Evolutionary conservation across 2,329 filamentous ascomycete genomes (phyloP).

Genomic region (Exophiala alcalophila): DNA sequence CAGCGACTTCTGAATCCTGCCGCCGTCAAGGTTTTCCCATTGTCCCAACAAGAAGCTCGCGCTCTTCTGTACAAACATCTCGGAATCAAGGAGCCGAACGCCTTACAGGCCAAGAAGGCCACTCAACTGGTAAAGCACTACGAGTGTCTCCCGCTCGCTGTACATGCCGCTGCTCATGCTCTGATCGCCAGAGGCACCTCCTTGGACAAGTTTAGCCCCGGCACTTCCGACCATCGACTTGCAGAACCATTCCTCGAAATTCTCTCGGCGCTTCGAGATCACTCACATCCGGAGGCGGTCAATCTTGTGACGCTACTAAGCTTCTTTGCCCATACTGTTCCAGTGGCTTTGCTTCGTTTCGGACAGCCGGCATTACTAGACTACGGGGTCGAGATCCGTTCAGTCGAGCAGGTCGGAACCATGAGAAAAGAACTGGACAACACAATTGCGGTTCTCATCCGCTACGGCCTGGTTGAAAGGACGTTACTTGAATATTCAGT

Average conservation of each 20-base stretch:
- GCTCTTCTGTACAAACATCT: constrained; percentile 62
- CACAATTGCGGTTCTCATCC: constrained; percentile 45
- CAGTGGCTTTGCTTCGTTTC: constrained; percentile 62
- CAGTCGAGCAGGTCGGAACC: constrained; percentile 35
- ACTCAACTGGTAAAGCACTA: constrained; percentile 62
- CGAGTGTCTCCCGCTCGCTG: constrained; percentile 64
- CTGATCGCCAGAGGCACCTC: constrained; percentile 61
- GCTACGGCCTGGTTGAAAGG: constrained; percentile 46
- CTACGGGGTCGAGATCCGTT: constrained; percentile 39
- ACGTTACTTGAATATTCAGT: constrained; percentile 36
- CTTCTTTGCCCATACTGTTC: constrained; percentile 64
- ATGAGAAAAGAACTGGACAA: constrained; percentile 43
- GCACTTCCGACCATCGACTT: constrained; percentile 55
- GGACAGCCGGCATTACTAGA: constrained; percentile 43
- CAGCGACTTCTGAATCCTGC: constrained; percentile 59
- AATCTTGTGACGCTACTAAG: constrained; percentile 64
- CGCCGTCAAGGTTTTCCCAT: constrained; percentile 55
- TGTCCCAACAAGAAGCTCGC: constrained; percentile 58
- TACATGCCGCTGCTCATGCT: constrained; percentile 63
- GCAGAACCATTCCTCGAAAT: constrained; percentile 49
- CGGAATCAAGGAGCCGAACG: constrained; percentile 53
- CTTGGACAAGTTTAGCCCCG: constrained; percentile 57
- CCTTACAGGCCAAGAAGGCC: constrained; percentile 56
- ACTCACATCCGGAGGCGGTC: constrained; percentile 52
- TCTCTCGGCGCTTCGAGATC: constrained; percentile 44